Evolutionary conservation across 331 rosid genomes (phyloP).

Genomic region (Phaseolus coccineus): DNA sequence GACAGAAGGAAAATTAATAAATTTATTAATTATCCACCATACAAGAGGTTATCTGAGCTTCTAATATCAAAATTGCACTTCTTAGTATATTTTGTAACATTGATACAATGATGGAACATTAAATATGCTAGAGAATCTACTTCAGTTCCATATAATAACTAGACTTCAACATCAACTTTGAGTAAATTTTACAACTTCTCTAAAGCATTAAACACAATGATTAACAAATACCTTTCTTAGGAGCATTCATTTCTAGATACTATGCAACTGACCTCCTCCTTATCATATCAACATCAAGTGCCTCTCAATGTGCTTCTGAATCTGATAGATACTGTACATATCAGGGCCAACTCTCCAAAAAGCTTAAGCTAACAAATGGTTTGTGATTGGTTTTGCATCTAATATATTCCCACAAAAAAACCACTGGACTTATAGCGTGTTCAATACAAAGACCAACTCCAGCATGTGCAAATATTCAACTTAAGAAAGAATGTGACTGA

Average conservation of each 20-base stretch:
- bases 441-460: not conserved
- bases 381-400: slow-evolving; percentile 1
- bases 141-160: not conserved
- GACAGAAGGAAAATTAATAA: not conserved
- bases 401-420: not conserved
- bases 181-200: not conserved
- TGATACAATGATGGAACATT: not conserved
- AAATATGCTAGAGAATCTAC: slow-evolving; percentile 5
- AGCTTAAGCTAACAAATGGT: not conserved
- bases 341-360: not conserved
- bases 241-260: slow-evolving; percentile 2
- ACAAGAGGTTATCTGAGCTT: not conserved
- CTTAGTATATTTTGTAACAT: not conserved
- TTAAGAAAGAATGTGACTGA: not conserved
- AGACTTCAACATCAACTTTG: not conserved
- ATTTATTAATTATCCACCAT: not conserved
- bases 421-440: not conserved
- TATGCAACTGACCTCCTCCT: not conserved
- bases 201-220: not conserved
- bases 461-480: not conserved
- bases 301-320: not conserved
- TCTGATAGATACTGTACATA: not conserved
- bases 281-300: not conserved
- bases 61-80: not conserved
- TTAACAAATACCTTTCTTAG: not conserved